phyloP scores from a whole-genome alignment of 257 asterid genomes.

The Avicennia marina region DNA sequence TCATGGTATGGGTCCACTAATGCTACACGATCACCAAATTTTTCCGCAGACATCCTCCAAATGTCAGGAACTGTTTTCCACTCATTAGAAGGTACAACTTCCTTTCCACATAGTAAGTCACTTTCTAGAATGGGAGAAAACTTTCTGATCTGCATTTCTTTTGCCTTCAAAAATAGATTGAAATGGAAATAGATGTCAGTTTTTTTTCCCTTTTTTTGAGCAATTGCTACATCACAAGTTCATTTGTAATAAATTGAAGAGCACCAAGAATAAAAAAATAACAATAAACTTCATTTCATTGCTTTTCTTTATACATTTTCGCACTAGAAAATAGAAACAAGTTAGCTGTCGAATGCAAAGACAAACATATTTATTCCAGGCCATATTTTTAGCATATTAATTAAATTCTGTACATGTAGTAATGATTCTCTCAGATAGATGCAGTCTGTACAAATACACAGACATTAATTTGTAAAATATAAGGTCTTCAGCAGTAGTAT shows the following conservation, averaged over 20 bases:
- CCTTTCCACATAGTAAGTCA: conserved; percentile 36
- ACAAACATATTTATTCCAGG: not conserved
- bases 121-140: conserved; percentile 68
- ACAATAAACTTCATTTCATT: not conserved
- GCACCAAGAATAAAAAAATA: not conserved
- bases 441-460: not conserved
- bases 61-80: conserved; percentile 87
- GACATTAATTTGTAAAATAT: not conserved
- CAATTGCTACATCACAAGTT: conserved; percentile 8
- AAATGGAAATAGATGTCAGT: conserved; percentile 2
- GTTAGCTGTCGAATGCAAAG: not conserved
- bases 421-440: not conserved
- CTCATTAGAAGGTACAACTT: conserved; percentile 39
- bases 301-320: not conserved
- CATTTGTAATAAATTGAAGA: not conserved
- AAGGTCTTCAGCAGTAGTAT: conserved; percentile 5
- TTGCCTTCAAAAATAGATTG: conserved; percentile 29
- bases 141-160: conserved; percentile 53
- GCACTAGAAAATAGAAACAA: not conserved
- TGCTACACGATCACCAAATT: conserved; percentile 70
- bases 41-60: conserved; percentile 81
- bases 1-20: conserved; percentile 81
- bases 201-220: not conserved
- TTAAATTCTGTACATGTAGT: not conserved
- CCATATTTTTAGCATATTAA: not conserved